phyloP scores from a whole-genome alignment of 805 yeast species.

The Candida multigemmis region DNA sequence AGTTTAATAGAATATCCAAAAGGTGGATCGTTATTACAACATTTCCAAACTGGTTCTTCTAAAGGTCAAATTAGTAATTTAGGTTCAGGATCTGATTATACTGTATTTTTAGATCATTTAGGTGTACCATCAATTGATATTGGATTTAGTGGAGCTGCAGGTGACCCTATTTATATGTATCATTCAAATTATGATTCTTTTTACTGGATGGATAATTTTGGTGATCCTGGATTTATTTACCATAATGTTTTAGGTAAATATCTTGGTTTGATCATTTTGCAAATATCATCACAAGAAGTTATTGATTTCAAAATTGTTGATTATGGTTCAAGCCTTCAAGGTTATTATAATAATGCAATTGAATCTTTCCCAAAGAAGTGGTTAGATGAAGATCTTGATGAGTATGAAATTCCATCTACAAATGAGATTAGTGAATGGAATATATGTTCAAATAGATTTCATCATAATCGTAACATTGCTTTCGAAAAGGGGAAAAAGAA shows the following conservation, averaged over 20 bases:
- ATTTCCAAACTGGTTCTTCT: constrained; percentile 32
- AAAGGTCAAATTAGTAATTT: constrained; percentile 14
- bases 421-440: too few relatives aligned
- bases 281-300: constrained; percentile 50
- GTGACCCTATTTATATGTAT: constrained; percentile 46
- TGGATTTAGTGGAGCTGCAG: constrained; percentile 22
- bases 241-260: constrained; percentile 55
- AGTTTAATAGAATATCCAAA: constrained; percentile 36
- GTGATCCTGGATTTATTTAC: constrained; percentile 42
- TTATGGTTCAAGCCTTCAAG: constrained; percentile 36
- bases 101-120: constrained; percentile 54
- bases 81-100: constrained; percentile 46
- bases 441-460: too few relatives aligned
- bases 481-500: too few relatives aligned
- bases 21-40: constrained; percentile 37
- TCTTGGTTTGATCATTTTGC: constrained; percentile 45
- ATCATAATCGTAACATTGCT: constrained; percentile 10
- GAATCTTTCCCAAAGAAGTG: constrained; percentile 23
- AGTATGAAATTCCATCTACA: constrained; percentile 6
- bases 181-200: constrained; percentile 54
- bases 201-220: constrained; percentile 43
- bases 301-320: constrained; percentile 36
- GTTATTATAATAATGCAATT: constrained; percentile 23
- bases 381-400: constrained; percentile 12
- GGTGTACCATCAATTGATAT: constrained; percentile 58